Conservation (phyloP, 139 green algal genomes). For the Coelastrella sp. region DNA sequence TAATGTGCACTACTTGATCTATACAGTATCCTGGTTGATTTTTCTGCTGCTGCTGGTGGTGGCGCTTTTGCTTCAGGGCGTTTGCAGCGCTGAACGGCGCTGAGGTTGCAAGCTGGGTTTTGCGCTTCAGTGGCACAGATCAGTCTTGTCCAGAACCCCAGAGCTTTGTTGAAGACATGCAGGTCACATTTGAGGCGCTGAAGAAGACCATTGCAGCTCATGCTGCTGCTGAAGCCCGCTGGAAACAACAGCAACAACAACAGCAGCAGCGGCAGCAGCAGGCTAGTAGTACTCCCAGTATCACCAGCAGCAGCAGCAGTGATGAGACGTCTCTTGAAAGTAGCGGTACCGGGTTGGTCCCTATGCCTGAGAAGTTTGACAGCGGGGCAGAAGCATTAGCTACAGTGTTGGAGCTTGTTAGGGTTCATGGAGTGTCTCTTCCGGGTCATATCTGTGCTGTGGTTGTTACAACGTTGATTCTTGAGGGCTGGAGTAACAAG, state of each 20-base stretch:
- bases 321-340: too few species aligned
- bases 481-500: conserved; percentile 90
- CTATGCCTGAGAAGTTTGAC: conserved; percentile 40
- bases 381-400: conserved; percentile 81
- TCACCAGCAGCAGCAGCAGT: neutral
- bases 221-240: conserved; percentile 13
- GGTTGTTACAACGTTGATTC: conserved; percentile 89
- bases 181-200: conserved; percentile 65
- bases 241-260: conserved; percentile 22
- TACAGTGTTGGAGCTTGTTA: conserved; percentile 81
- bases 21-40: neutral
- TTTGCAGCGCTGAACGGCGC: conserved; percentile 69
- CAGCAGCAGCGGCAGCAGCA: conserved; percentile 12
- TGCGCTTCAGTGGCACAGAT: conserved; percentile 70
- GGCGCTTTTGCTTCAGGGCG: neutral
- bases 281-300: neutral
- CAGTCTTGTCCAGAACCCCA: conserved; percentile 11
- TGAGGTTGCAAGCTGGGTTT: conserved; percentile 69
- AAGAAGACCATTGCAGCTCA: conserved; percentile 43
- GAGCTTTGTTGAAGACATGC: conserved; percentile 56
- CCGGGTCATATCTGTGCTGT: conserved; percentile 90
- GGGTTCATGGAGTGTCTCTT: conserved; percentile 78
- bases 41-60: neutral
- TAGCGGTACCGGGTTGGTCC: neutral
- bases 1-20: neutral